These are phyloP conservation scores for Scedosporium aurantiacum DNA, from an alignment of 2,329 filamentous ascomycete species.

Conservation along the genomic window DNA sequence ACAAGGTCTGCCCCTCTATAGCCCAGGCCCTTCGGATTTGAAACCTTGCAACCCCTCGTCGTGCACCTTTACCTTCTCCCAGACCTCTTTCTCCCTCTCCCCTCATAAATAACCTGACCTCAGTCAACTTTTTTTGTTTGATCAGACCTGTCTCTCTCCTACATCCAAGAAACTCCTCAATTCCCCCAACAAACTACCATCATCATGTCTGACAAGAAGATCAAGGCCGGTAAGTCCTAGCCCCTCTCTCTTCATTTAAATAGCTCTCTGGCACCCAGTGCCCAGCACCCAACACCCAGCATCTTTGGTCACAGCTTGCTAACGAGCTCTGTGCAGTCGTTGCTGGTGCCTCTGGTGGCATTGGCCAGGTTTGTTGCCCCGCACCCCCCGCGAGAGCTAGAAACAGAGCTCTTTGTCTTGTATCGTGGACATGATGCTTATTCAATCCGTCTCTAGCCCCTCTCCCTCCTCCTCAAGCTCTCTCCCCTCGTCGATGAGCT, in stretches of 20 bases:
- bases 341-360: constrained; percentile 94
- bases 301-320: not conserved
- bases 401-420: not conserved
- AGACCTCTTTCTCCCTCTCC: constrained; percentile 5
- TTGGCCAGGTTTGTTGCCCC: constrained; percentile 65
- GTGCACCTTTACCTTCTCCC: constrained; percentile 5
- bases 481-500: constrained; percentile 83
- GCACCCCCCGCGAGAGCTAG: not conserved
- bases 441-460: constrained; percentile 47
- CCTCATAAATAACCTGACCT: constrained; percentile 4
- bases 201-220: constrained; percentile 30
- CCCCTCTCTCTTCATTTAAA: not conserved
- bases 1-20: constrained; percentile 2
- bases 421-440: not conserved
- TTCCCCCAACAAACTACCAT: constrained; percentile 1
- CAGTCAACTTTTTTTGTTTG: constrained; percentile 2
- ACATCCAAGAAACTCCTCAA: not conserved
- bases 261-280: not conserved
- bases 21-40: not conserved
- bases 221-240: constrained; percentile 45
- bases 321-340: constrained; percentile 45
- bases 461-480: constrained; percentile 92
- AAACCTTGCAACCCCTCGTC: constrained; percentile 5
- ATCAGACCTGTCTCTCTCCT: not conserved
- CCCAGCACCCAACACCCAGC: not conserved